Percentiles rank a stretch among this genome's conserved stretches.
These are phyloP conservation scores for Blastobotrys niveus DNA, from an alignment of 1,139 yeast genomes.

Conservation along the genomic window DNA sequence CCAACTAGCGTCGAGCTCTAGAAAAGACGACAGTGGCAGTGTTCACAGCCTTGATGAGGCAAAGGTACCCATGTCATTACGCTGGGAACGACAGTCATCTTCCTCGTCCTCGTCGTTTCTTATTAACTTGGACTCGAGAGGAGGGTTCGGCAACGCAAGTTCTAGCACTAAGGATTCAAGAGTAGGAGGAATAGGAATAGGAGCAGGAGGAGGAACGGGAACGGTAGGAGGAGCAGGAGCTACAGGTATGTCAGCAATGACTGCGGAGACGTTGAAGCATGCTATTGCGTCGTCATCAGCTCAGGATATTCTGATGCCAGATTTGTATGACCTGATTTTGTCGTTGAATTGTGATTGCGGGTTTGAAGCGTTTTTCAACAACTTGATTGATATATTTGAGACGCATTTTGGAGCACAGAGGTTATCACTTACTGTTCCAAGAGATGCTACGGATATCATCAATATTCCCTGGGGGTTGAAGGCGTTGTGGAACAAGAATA, in stretches of 20 bases:
- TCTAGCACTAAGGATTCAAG: no score
- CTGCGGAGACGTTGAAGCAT: no score
- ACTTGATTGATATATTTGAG: slow-evolving; percentile 28
- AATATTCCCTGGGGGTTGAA: slow-evolving; percentile 37
- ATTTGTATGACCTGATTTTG: slow-evolving; percentile 30
- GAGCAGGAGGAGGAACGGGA: no score
- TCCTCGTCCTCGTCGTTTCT: slow-evolving; percentile 12
- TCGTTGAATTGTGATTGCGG: slow-evolving; percentile 32
- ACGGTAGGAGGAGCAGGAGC: no score
- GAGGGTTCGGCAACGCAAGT: no score
- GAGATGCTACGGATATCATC: slow-evolving; percentile 33
- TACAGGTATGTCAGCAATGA: no score
- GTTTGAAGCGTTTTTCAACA: slow-evolving; percentile 31
- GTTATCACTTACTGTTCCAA: slow-evolving; percentile 30
- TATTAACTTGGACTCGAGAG: slow-evolving; percentile 7
- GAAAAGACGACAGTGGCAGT: no score
- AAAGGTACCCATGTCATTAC: slow-evolving; percentile 5
- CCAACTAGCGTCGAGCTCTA: no score
- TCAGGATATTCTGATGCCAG: slow-evolving; percentile 20
- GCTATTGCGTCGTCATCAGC: no score
- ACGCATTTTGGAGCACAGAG: slow-evolving; percentile 30
- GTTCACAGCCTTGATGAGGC: slow-evolving; percentile 2
- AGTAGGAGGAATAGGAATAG: no score
- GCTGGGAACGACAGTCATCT: slow-evolving; percentile 11
- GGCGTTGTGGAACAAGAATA: slow-evolving; percentile 29